Conservation (phyloP, 2,329 filamentous ascomycete genomes). For the Bisporella sp. region DNA sequence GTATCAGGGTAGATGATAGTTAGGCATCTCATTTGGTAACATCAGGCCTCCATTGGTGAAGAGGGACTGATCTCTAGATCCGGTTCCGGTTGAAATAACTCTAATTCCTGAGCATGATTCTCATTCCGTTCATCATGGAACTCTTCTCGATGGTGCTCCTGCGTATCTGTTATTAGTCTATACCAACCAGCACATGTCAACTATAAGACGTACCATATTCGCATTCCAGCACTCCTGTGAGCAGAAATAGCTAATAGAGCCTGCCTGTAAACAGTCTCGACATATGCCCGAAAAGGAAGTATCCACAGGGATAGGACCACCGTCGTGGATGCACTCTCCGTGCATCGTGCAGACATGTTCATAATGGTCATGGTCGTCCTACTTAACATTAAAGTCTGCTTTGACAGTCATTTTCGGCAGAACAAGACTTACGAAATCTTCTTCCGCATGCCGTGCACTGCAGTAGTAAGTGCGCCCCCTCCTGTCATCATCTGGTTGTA, state of each 20-base stretch:
- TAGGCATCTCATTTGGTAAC: too few relatives aligned
- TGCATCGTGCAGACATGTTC: constrained; percentile 1
- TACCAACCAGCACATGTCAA: neutral
- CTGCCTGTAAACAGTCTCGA: neutral
- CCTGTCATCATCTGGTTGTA: constrained; percentile 10
- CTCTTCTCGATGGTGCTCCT: neutral
- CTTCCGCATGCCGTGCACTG: constrained; percentile 17
- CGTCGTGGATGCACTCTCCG: neutral
- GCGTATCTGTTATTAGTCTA: neutral
- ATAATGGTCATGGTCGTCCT: constrained; percentile 1
- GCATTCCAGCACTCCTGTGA: constrained; percentile 1
- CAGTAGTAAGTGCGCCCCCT: constrained; percentile 18
- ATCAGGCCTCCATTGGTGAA: neutral
- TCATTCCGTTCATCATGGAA: neutral
- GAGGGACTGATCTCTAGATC: neutral
- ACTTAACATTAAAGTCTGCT: neutral
- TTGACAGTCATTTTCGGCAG: too few relatives aligned
- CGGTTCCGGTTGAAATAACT: neutral
- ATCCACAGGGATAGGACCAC: neutral
- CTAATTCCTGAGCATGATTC: neutral
- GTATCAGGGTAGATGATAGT: too few relatives aligned
- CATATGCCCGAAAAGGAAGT: neutral
- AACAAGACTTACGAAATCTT: constrained; percentile 3
- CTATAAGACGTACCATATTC: constrained; percentile 1
- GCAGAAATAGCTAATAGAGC: constrained; percentile 1